Evolutionary conservation across 2,329 filamentous ascomycete species (phyloP).

Genomic region (Colletotrichum zoysiae): DNA sequence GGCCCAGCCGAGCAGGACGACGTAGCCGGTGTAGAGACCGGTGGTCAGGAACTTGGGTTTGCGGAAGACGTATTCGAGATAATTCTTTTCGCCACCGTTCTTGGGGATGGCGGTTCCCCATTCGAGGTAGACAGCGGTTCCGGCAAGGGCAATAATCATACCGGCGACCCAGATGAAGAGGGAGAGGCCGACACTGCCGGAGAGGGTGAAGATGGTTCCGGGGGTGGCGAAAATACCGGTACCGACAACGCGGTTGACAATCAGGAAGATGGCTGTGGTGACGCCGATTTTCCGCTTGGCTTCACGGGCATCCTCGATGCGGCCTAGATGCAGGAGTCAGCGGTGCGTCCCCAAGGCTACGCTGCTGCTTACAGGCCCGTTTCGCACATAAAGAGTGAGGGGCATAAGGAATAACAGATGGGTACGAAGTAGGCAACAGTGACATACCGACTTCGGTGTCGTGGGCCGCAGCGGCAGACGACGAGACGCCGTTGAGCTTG

Average conservation of each 20-base stretch:
- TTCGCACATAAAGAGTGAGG: neutral
- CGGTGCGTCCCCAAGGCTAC: neutral
- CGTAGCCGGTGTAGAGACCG: conserved; percentile 71
- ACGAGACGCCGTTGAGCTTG: conserved; percentile 29
- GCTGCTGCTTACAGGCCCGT: too few relatives aligned
- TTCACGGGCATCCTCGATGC: conserved; percentile 56
- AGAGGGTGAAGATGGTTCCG: conserved; percentile 66
- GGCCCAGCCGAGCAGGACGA: conserved; percentile 74
- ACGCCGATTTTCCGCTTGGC: conserved; percentile 68
- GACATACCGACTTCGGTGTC: conserved; percentile 43
- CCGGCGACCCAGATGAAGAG: conserved; percentile 74
- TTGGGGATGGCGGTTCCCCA: conserved; percentile 74
- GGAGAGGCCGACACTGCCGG: conserved; percentile 71
- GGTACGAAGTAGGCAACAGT: too few relatives aligned
- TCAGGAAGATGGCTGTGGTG: conserved; percentile 67
- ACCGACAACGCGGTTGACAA: conserved; percentile 75
- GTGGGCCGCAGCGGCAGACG: conserved; percentile 25
- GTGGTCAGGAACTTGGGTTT: conserved; percentile 72
- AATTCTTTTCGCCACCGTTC: conserved; percentile 76
- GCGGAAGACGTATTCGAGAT: conserved; percentile 74
- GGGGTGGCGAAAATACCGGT: conserved; percentile 77
- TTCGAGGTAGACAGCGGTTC: conserved; percentile 75
- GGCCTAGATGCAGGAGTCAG: conserved; percentile 43
- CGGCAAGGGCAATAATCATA: conserved; percentile 71
- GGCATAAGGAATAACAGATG: rapidly evolving